Percentiles rank a stretch among this genome's conserved stretches.
Conservation (phyloP, 192 early-diverging fungal genomes). For the Backusella liffmaniae region DNA sequence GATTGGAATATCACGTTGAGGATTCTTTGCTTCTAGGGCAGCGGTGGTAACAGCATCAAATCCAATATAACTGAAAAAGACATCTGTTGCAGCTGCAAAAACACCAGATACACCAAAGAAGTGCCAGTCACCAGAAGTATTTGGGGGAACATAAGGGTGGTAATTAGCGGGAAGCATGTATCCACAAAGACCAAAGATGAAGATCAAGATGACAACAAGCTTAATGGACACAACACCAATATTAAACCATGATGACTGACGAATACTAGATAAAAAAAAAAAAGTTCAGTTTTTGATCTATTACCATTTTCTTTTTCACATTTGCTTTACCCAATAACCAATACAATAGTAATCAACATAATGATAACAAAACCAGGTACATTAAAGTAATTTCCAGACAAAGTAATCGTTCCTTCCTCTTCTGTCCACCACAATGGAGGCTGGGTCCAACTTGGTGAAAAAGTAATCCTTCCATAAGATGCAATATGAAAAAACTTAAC, state of each 20-base stretch:
- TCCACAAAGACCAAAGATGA: conserved; percentile 74
- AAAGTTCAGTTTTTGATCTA: not conserved
- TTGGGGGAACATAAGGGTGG: conserved; percentile 72
- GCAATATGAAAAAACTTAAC: conserved; percentile 65
- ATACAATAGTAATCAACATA: conserved; percentile 58
- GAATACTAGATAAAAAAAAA: conserved; percentile 39
- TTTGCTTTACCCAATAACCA: conserved; percentile 57
- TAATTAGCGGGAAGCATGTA: conserved; percentile 74
- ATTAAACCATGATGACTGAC: conserved; percentile 74
- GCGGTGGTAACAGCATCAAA: conserved; percentile 88
- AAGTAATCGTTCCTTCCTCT: conserved; percentile 29
- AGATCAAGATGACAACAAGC: conserved; percentile 67
- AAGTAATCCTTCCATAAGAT: conserved; percentile 38
- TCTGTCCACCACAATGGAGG: conserved; percentile 74
- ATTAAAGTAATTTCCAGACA: conserved; percentile 60
- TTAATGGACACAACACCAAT: conserved; percentile 71
- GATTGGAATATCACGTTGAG: conserved; percentile 79
- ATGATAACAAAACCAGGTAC: conserved; percentile 73
- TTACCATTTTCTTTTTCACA: not conserved
- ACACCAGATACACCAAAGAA: conserved; percentile 70
- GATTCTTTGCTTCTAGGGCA: conserved; percentile 79
- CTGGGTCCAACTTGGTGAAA: conserved; percentile 58
- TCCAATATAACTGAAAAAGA: conserved; percentile 84
- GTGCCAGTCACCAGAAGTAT: conserved; percentile 39
- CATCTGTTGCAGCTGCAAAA: conserved; percentile 68